Evolutionary conservation across 1,284 basidiomycete genomes (phyloP).

Genomic region (Cutaneotrichosporon mucoides): DNA sequence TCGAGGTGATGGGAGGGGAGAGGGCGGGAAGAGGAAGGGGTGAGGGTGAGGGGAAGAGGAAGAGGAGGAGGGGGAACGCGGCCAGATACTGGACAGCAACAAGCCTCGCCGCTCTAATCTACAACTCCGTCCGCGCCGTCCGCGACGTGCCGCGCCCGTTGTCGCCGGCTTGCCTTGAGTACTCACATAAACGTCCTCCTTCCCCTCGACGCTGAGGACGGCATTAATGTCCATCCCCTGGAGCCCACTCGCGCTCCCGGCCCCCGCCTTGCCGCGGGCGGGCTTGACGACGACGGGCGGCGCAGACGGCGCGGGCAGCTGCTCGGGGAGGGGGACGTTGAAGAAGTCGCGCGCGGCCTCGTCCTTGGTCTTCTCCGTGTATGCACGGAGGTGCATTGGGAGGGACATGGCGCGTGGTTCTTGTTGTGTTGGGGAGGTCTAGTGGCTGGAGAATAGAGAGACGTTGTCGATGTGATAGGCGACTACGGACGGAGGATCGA

Average conservation of each 20-base stretch:
- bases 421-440: background rate
- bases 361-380: slow-evolving; percentile 85
- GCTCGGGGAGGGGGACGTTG: slow-evolving; percentile 59
- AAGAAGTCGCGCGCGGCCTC: slow-evolving; percentile 78
- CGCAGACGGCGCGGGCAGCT: slow-evolving; percentile 31
- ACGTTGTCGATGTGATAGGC: background rate
- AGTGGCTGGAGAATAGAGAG: background rate
- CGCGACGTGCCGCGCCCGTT: too few species aligned
- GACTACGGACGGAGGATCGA: too few species aligned
- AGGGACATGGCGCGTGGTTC: slow-evolving; percentile 41
- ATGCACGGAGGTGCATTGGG: slow-evolving; percentile 69
- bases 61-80: too few species aligned
- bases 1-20: too few species aligned
- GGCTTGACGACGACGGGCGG: slow-evolving; percentile 36
- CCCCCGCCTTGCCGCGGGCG: slow-evolving; percentile 3
- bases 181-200: slow-evolving; percentile 90
- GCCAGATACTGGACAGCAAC: too few species aligned
- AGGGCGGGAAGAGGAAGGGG: too few species aligned
- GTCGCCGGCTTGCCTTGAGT: too few species aligned
- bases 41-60: too few species aligned
- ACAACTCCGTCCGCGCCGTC: too few species aligned
- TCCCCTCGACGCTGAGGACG: slow-evolving; percentile 74
- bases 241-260: slow-evolving; percentile 18
- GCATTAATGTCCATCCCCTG: slow-evolving; percentile 82
- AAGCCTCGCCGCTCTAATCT: too few species aligned